Conservation (phyloP, 345 rosid species). For the Abelmoschus esculentus region DNA sequence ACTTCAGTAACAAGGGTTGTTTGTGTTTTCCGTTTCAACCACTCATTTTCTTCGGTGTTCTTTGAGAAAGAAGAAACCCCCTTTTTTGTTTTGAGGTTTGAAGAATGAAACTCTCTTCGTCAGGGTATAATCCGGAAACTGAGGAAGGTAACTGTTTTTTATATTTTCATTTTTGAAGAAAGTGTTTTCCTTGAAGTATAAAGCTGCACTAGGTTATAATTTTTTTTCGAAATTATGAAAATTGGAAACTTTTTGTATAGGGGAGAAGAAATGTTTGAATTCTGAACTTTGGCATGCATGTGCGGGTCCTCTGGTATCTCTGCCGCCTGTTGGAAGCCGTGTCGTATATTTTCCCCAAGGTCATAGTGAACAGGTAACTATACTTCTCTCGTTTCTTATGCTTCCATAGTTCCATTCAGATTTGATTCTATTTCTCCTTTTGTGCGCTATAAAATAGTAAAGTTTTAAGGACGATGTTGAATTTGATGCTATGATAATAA, state of each 20-base stretch:
- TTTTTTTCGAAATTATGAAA: background rate
- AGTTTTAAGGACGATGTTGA: background rate
- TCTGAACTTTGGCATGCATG: slow-evolving; percentile 99
- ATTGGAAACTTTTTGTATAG: slow-evolving; percentile 24
- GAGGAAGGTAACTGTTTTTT: slow-evolving; percentile 57
- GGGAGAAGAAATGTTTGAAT: slow-evolving; percentile 81
- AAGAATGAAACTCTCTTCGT: slow-evolving; percentile 80
- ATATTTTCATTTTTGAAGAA: background rate
- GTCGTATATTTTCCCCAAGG: slow-evolving; percentile 99
- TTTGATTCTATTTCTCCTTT: background rate
- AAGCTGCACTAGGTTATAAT: background rate
- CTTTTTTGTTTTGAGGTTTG: background rate
- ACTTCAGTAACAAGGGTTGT: background rate
- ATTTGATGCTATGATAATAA: background rate
- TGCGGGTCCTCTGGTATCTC: slow-evolving; percentile 98
- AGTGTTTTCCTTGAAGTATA: background rate
- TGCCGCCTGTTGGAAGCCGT: slow-evolving; percentile 92
- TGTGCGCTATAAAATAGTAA: background rate
- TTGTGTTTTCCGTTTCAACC: background rate
- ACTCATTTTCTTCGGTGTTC: background rate
- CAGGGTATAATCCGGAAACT: slow-evolving; percentile 76
- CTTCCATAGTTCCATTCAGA: too few species aligned
- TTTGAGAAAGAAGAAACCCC: background rate
- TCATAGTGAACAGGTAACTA: slow-evolving; percentile 84
- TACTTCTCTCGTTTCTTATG: too few species aligned